Percentiles rank a stretch among this genome's conserved stretches.
Conservation (phyloP, 306 rosid species). For the Pterocarpus santalinus region DNA sequence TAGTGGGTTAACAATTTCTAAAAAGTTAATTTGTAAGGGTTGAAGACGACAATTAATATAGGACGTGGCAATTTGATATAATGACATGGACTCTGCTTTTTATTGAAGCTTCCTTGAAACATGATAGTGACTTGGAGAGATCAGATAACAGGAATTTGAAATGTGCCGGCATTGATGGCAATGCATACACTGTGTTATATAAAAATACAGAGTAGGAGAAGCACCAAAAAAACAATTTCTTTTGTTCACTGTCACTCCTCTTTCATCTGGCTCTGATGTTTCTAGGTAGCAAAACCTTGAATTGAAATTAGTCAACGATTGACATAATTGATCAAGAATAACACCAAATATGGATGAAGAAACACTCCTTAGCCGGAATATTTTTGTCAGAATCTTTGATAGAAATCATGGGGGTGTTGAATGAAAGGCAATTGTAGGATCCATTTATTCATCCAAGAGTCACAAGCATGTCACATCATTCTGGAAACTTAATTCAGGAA, state of each 20-base stretch:
- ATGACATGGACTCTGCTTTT: neutral
- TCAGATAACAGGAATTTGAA: slow-evolving; percentile 1
- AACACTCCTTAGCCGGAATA: too few relatives aligned
- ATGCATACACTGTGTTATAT: neutral
- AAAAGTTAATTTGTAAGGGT: neutral
- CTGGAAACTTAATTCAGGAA: too few relatives aligned
- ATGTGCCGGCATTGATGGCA: neutral
- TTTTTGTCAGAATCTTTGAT: too few relatives aligned
- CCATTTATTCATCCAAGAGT: too few relatives aligned
- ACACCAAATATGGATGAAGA: neutral
- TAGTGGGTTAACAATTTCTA: neutral
- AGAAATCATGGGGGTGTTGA: too few relatives aligned
- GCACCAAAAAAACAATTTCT: neutral
- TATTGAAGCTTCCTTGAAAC: neutral
- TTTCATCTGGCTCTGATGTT: slow-evolving; percentile 17
- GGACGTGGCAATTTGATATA: neutral
- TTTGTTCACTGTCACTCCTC: neutral
- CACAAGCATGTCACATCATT: too few relatives aligned
- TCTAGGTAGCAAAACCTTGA: neutral
- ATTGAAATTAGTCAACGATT: slow-evolving; percentile 21
- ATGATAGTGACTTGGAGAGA: neutral
- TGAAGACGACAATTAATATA: too few relatives aligned
- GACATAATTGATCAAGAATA: slow-evolving; percentile 16
- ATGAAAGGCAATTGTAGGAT: too few relatives aligned
- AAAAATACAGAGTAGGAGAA: neutral